A percentile compares a stretch with the other conserved stretches of the same genome.
phyloP scores from a whole-genome alignment of 2,329 filamentous ascomycete species.

The Botrytis fabae region DNA sequence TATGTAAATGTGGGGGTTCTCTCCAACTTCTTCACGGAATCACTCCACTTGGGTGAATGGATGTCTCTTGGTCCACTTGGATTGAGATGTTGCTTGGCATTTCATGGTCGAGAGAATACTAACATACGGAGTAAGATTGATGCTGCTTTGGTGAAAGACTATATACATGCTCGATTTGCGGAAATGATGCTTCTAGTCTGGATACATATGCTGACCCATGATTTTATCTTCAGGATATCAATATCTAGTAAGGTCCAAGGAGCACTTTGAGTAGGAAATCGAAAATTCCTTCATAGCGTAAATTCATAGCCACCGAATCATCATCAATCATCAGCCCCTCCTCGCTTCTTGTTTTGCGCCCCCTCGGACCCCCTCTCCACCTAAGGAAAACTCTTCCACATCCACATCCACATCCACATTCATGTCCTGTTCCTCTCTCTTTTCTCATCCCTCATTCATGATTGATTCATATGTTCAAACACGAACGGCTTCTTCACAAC shows the following conservation, averaged over 20 bases:
- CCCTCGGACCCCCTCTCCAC: background rate
- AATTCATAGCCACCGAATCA: background rate
- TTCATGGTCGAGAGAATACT: background rate
- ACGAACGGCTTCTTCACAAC: rapidly evolving
- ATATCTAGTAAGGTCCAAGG: background rate
- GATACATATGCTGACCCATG: background rate
- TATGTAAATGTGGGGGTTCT: too few species aligned
- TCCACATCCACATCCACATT: background rate
- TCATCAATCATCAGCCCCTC: background rate
- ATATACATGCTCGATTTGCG: background rate
- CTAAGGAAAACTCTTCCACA: background rate
- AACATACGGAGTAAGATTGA: background rate
- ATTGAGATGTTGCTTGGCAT: background rate
- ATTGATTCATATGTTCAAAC: background rate
- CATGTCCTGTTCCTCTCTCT: background rate
- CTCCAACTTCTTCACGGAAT: too few species aligned
- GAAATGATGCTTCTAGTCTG: background rate
- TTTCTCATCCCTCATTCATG: background rate
- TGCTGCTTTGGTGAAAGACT: background rate
- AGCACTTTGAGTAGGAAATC: background rate
- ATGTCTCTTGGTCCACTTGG: background rate
- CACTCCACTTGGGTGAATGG: too few species aligned
- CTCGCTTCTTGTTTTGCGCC: background rate
- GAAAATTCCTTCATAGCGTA: background rate
- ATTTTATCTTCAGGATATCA: background rate